phyloP scores from a whole-genome alignment of 164 flowering plant genomes.

The Vitis amurensis region DNA sequence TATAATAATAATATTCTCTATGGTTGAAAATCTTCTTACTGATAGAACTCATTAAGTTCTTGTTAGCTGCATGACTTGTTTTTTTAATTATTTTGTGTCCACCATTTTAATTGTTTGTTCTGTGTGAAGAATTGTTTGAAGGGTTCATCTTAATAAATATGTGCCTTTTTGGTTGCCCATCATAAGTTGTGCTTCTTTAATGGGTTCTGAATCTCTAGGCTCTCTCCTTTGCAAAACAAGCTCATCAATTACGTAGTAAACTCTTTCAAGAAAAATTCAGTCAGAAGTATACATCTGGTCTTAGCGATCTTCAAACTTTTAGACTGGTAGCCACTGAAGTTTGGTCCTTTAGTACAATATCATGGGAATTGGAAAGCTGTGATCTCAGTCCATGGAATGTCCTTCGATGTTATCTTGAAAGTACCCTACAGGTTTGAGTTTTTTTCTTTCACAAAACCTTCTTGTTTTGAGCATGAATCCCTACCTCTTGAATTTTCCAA shows the following conservation, averaged over 20 bases:
- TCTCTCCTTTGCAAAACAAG: conserved; percentile 78
- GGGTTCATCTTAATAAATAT: too few relatives aligned
- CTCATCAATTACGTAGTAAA: conserved; percentile 59
- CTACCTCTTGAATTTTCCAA: too few relatives aligned
- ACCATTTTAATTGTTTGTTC: too few relatives aligned
- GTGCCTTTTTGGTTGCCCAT: not conserved
- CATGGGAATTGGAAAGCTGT: conserved; percentile 38
- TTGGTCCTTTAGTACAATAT: conserved; percentile 37
- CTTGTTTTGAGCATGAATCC: not conserved
- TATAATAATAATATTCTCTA: too few relatives aligned
- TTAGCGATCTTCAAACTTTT: conserved; percentile 34
- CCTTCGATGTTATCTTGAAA: conserved; percentile 83
- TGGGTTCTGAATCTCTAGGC: conserved; percentile 45
- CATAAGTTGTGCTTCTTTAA: not conserved
- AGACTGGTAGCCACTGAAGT: conserved; percentile 42
- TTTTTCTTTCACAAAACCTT: conserved; percentile 1
- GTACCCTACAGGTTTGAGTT: conserved; percentile 73
- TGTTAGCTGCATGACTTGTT: not conserved
- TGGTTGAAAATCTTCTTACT: too few relatives aligned
- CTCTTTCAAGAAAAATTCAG: conserved; percentile 61
- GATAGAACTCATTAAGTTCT: too few relatives aligned
- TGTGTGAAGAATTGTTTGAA: too few relatives aligned
- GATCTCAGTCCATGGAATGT: conserved; percentile 83
- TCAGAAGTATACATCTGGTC: conserved; percentile 22
- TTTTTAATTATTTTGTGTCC: not conserved